A percentile compares a stretch with the other conserved stretches of the same genome.
Evolutionary conservation across 441 rosid genomes (phyloP).

Genomic region (Gossypium davidsonii): DNA sequence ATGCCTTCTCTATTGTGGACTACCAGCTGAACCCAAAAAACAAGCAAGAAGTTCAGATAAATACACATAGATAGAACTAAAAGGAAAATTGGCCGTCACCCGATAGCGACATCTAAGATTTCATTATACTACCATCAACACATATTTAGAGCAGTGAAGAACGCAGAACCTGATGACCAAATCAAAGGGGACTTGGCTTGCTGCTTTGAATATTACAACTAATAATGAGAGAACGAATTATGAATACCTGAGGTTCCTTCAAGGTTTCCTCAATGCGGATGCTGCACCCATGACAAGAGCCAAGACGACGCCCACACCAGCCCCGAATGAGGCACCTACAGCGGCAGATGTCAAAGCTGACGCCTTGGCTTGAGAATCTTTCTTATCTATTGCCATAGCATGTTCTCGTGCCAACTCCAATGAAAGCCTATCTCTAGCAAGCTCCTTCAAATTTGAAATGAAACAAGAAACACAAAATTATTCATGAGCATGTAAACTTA

Average conservation of each 20-base stretch:
- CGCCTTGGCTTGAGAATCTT: slow-evolving; percentile 49
- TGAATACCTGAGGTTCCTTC: slow-evolving; percentile 57
- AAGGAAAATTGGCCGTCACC: background rate
- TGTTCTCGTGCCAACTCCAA: slow-evolving; percentile 55
- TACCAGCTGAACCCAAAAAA: background rate
- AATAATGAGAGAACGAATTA: background rate
- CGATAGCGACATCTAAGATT: background rate
- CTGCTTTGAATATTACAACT: background rate
- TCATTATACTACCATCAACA: background rate
- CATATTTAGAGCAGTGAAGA: slow-evolving; percentile 6
- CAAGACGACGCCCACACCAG: slow-evolving; percentile 77
- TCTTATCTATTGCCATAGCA: slow-evolving; percentile 29
- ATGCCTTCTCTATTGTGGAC: background rate
- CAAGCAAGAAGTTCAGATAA: background rate
- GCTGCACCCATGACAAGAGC: slow-evolving; percentile 99
- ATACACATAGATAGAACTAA: background rate
- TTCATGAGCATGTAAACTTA: background rate
- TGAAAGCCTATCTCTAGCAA: slow-evolving; percentile 63
- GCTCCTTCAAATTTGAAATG: slow-evolving; percentile 46
- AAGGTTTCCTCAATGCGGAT: slow-evolving; percentile 91
- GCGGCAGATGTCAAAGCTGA: slow-evolving; percentile 77
- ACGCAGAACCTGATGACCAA: background rate
- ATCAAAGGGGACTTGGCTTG: background rate
- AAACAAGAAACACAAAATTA: slow-evolving; percentile 4
- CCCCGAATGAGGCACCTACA: slow-evolving; percentile 91